These are phyloP conservation scores for Fusarium cicatricum DNA, from an alignment of 2,329 filamentous ascomycete species.

Conservation along the genomic window DNA sequence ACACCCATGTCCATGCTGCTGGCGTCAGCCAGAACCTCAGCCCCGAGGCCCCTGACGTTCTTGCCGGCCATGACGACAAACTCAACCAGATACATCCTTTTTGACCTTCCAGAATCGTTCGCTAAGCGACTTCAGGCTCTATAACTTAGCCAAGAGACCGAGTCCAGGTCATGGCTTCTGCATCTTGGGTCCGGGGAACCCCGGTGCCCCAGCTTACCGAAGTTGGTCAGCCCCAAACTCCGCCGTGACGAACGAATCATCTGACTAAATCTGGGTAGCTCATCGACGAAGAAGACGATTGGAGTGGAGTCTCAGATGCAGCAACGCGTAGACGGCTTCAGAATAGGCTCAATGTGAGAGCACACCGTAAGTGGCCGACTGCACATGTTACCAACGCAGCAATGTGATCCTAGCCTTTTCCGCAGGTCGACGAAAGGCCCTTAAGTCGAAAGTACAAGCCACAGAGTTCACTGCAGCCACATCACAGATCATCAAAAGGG, in stretches of 20 bases:
- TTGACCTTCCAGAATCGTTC: too few species aligned
- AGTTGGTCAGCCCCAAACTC: constrained; percentile 2
- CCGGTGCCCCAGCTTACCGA: constrained; percentile 3
- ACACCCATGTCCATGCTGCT: background rate
- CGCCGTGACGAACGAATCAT: background rate
- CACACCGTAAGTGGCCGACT: background rate
- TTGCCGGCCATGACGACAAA: too few species aligned
- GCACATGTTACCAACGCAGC: too few species aligned
- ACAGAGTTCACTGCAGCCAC: background rate
- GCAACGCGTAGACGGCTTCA: background rate
- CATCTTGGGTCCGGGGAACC: background rate
- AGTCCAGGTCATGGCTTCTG: background rate
- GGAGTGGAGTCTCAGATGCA: constrained; percentile 1
- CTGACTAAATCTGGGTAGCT: background rate
- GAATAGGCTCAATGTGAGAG: constrained; percentile 1
- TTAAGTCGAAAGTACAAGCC: background rate
- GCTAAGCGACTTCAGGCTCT: too few species aligned
- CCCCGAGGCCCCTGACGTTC: background rate
- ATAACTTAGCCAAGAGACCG: background rate
- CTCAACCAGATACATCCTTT: too few species aligned
- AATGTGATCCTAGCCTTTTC: background rate
- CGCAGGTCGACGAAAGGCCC: background rate
- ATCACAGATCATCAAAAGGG: background rate
- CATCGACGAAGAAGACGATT: background rate
- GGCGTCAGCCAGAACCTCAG: background rate